A percentile compares a stretch with the other conserved stretches of the same genome.
Conservation (phyloP, 345 rosid genomes). For the Zanthoxylum bungeanum region DNA sequence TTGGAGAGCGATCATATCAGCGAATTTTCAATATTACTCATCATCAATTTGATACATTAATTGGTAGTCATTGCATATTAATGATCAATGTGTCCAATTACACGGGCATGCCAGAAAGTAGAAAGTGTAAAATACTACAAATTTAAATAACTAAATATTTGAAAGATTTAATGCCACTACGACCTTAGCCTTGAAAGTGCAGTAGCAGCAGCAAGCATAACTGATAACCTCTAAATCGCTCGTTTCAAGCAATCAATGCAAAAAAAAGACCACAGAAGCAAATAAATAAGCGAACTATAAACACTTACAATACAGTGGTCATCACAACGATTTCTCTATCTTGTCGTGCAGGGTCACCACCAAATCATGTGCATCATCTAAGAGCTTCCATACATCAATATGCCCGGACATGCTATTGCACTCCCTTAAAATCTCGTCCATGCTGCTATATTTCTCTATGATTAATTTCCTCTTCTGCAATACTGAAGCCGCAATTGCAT, state of each 20-base stretch:
- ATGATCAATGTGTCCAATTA: constrained; percentile 4
- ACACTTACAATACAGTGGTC: background rate
- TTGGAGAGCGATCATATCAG: too few species aligned
- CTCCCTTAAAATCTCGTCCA: constrained; percentile 93
- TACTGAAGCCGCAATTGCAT: constrained; percentile 86
- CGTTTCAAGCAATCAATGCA: constrained; percentile 8
- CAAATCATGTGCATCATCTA: constrained; percentile 87
- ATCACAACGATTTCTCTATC: constrained; percentile 47
- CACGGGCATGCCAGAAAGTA: background rate
- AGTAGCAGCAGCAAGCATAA: constrained; percentile 3
- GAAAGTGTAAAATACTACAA: background rate
- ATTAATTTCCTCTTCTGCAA: constrained; percentile 87
- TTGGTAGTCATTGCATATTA: background rate
- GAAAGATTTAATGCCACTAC: constrained; percentile 6
- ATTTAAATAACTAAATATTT: background rate
- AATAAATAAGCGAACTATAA: constrained; percentile 7
- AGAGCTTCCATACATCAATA: constrained; percentile 93
- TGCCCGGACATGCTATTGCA: constrained; percentile 94
- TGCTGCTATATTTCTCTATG: constrained; percentile 78
- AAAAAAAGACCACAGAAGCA: constrained; percentile 6
- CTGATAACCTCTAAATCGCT: background rate
- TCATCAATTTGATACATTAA: constrained; percentile 9
- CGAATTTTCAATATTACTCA: constrained; percentile 9
- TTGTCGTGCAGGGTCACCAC: constrained; percentile 80
- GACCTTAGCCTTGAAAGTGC: constrained; percentile 1